These are phyloP conservation scores for Fraxinus anomala DNA, from an alignment of 257 asterid species.

Conservation along the genomic window DNA sequence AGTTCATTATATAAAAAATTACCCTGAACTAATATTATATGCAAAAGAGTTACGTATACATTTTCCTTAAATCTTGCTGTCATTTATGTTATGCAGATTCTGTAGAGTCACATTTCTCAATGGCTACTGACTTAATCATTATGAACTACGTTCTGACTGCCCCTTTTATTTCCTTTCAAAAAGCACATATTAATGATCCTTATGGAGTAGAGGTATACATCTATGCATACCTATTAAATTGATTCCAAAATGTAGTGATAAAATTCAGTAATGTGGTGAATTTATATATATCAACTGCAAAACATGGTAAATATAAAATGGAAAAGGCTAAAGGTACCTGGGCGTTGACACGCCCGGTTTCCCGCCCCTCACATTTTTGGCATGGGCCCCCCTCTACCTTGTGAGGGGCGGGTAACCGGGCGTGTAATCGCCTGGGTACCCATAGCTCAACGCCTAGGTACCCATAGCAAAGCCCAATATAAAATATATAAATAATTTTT, in stretches of 20 bases:
- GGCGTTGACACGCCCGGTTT: too few species aligned
- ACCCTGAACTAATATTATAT: background rate
- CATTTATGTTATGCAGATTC: background rate
- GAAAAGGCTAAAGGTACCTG: too few species aligned
- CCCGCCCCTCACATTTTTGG: too few species aligned
- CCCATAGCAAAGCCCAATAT: too few species aligned
- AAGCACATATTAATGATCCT: background rate
- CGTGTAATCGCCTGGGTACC: too few species aligned
- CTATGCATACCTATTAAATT: background rate
- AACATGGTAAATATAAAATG: background rate
- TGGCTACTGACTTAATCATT: background rate
- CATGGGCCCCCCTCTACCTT: too few species aligned
- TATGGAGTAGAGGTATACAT: background rate
- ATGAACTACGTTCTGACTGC: background rate
- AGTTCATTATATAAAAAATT: background rate
- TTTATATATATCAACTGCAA: background rate
- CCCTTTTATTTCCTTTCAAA: background rate
- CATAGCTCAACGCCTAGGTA: too few species aligned
- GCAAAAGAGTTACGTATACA: background rate
- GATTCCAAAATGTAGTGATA: background rate
- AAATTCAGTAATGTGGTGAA: background rate
- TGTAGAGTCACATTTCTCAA: background rate
- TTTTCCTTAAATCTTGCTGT: background rate
- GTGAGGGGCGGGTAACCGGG: too few species aligned
- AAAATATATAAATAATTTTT: background rate